Percentiles rank a stretch among this genome's conserved stretches.
Evolutionary conservation across 768 basidiomycete genomes (phyloP).

Genomic region (Gymnopilus dilepis): DNA sequence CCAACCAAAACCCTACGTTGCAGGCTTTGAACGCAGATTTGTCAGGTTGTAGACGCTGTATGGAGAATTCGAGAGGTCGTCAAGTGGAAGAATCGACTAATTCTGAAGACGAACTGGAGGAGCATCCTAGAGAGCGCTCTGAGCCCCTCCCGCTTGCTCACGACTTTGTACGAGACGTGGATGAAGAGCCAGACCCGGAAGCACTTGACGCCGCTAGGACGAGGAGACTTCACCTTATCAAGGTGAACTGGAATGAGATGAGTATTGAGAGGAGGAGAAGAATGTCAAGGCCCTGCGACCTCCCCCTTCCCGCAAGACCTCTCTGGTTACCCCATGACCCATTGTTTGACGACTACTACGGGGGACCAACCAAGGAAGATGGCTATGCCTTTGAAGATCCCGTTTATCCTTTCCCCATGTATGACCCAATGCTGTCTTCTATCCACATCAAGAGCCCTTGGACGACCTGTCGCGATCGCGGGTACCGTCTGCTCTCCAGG

Average conservation of each 20-base stretch:
- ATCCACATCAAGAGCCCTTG: slow-evolving; percentile 3
- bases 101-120: too few species aligned
- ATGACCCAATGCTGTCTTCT: background rate
- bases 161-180: too few species aligned
- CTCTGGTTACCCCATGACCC: background rate
- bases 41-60: background rate
- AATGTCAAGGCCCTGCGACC: background rate
- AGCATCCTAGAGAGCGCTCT: too few species aligned
- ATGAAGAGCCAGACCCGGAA: background rate
- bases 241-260: background rate
- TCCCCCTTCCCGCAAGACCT: background rate
- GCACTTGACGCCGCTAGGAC: background rate
- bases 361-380: background rate
- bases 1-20: background rate
- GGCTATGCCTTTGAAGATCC: background rate
- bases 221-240: background rate
- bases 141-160: too few species aligned
- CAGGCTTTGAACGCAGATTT: background rate
- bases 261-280: background rate
- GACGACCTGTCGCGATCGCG: background rate
- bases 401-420: background rate
- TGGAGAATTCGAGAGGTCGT: background rate
- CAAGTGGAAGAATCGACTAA: too few species aligned
- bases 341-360: background rate
- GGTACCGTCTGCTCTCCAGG: background rate